Conservation (phyloP, 371 early-diverging fungal genomes). For the Mucor lusitanicus region DNA sequence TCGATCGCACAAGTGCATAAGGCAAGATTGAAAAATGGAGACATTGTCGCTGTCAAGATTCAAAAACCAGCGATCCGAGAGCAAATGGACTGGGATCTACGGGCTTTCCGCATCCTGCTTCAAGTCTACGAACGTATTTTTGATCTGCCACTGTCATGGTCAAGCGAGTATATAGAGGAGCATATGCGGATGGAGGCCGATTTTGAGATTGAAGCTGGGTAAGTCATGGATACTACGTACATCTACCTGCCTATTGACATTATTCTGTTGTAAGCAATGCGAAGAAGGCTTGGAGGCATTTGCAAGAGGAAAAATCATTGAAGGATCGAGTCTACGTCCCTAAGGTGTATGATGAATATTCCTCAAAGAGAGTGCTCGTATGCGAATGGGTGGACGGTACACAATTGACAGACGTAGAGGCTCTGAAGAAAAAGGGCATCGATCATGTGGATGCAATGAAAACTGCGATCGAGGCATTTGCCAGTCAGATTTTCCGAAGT, state of each 20-base stretch:
- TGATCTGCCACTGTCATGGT: constrained; percentile 85
- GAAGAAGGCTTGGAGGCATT: constrained; percentile 56
- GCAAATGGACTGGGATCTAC: constrained; percentile 86
- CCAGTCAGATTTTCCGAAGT: constrained; percentile 85
- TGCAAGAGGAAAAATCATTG: constrained; percentile 61
- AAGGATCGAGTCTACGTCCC: constrained; percentile 73
- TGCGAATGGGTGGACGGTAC: constrained; percentile 89
- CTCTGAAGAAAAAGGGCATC: constrained; percentile 41
- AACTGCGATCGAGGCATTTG: constrained; percentile 79
- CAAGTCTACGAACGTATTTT: constrained; percentile 72
- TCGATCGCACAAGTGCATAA: constrained; percentile 95
- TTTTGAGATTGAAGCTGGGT: constrained; percentile 70
- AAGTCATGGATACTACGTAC: background rate
- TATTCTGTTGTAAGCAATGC: constrained; percentile 56
- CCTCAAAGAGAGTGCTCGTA: constrained; percentile 74
- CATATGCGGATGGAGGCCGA: constrained; percentile 88
- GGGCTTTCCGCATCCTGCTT: constrained; percentile 65
- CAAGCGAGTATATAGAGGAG: constrained; percentile 72
- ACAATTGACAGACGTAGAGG: constrained; percentile 58
- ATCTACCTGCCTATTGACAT: background rate
- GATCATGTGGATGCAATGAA: constrained; percentile 67
- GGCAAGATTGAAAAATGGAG: constrained; percentile 75
- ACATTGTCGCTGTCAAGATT: constrained; percentile 87
- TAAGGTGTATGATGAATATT: constrained; percentile 74
- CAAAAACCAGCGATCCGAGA: constrained; percentile 87